Conservation (phyloP, 768 basidiomycete genomes). For the Lentinus tigrinus region DNA sequence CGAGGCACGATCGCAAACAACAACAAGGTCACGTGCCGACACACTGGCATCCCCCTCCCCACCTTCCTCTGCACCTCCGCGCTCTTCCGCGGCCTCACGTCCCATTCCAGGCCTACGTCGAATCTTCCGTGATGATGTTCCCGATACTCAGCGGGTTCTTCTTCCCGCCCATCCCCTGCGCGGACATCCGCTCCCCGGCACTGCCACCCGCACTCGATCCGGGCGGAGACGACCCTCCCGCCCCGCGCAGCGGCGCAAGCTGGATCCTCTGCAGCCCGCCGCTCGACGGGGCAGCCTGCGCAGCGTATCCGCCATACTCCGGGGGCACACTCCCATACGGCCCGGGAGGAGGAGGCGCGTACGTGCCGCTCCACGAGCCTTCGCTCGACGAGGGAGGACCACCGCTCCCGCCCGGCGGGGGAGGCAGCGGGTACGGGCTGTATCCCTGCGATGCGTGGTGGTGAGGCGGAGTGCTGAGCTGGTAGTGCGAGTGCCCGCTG, state of each 20-base stretch:
- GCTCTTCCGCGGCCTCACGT: too few species aligned
- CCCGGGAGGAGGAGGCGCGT: constrained; percentile 8
- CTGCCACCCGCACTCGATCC: constrained; percentile 2
- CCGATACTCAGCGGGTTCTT: constrained; percentile 33
- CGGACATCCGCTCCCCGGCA: constrained; percentile 3
- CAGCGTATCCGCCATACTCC: constrained; percentile 1
- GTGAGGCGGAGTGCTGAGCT: constrained; percentile 27
- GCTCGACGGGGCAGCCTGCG: constrained; percentile 1
- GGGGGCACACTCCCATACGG: constrained; percentile 3
- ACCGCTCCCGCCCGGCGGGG: constrained; percentile 15
- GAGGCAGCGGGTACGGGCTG: constrained; percentile 27
- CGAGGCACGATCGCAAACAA: too few species aligned
- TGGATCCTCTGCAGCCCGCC: constrained; percentile 40
- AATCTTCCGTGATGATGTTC: constrained; percentile 30
- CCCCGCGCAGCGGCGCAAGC: constrained; percentile 50
- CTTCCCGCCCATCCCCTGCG: constrained; percentile 18
- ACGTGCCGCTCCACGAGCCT: constrained; percentile 10
- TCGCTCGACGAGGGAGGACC: background rate
- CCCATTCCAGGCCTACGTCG: constrained; percentile 1
- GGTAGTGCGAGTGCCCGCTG: constrained; percentile 18
- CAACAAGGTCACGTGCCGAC: too few species aligned
- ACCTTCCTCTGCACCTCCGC: too few species aligned
- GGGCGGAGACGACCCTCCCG: constrained; percentile 19
- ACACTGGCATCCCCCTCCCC: too few species aligned
- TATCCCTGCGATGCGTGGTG: constrained; percentile 22